Evolutionary conservation across 176 grass and related monocot species (phyloP), one percentile per base, ranked within the genome.

Genomic region (Ananas comosus): DNA sequence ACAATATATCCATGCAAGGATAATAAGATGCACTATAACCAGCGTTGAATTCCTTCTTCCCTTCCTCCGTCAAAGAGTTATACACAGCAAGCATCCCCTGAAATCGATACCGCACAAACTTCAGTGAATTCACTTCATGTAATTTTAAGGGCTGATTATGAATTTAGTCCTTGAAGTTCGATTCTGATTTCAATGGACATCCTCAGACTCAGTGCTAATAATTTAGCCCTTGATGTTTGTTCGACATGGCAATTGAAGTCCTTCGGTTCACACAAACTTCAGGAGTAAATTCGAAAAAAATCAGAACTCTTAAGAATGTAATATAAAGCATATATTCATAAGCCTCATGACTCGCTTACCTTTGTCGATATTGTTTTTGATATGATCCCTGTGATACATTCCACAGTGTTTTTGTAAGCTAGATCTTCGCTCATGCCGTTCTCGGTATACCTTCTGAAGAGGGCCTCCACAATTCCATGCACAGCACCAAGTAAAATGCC

Each of bases 1-100:
- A 92, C 63, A 92, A 80, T 18, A 88, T 88, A 69, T 92, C 89
- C 85, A 92, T 92, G 80, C 85, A 86, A 23, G 85, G 85, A 72
- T 88, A 92, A 42, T 19, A 88, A 16, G 89, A 88, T 16, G 89
- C 85, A 63, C 89, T 88, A 71, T 92, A 92, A 0, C 85, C 90
- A 48, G 74, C 74, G 29, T 83, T 65, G 59, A 92, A 92, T 80
- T 88, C 90, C 77, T 81, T 86, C 64, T 88, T 92, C 25, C 57
- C 90, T 27, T 88, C 77, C 51, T 83, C 90, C 1, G 85, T 75
- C 16, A 92, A 63, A 2, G 90, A 80, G 65, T 88, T 86, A 71
- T 86, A 92, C 28, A 92, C 85, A 19, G 80, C 80, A 54, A 92
- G 81, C 90, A 88, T 92, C 4, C 85, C 90, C 90, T 88, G 53